Evolutionary conservation across 2,329 filamentous ascomycete species (phyloP).

Genomic region (Ophiostoma australiae): DNA sequence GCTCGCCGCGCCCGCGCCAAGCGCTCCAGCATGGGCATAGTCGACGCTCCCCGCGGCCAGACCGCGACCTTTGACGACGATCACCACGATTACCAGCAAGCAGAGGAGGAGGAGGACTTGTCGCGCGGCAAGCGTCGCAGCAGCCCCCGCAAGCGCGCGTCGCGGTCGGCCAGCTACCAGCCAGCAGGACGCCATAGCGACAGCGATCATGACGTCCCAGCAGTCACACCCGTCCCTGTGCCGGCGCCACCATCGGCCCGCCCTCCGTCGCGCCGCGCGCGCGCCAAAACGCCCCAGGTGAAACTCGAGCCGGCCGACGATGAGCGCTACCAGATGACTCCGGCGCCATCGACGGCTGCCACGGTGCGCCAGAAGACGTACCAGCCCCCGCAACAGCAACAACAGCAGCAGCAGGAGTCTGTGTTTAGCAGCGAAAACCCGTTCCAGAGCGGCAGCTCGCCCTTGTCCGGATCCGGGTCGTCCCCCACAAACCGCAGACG

Average conservation of each 20-base stretch:
- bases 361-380: slow-evolving; percentile 46
- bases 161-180: slow-evolving; percentile 52
- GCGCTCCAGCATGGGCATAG: slow-evolving; percentile 81
- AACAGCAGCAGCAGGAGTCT: slow-evolving; percentile 44
- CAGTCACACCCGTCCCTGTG: slow-evolving; percentile 35
- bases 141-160: slow-evolving; percentile 52
- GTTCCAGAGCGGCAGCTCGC: slow-evolving; percentile 81
- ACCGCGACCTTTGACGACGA: slow-evolving; percentile 41
- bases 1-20: slow-evolving; percentile 71
- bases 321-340: slow-evolving; percentile 32
- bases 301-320: slow-evolving; percentile 53
- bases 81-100: slow-evolving; percentile 45
- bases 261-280: slow-evolving; percentile 45
- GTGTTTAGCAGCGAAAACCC: slow-evolving; percentile 88
- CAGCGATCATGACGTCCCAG: slow-evolving; percentile 46
- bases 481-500: slow-evolving; percentile 22
- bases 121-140: slow-evolving; percentile 33
- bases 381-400: background rate
- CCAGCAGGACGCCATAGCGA: slow-evolving; percentile 43
- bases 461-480: slow-evolving; percentile 44
- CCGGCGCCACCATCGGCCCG: slow-evolving; percentile 9
- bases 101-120: slow-evolving; percentile 44
- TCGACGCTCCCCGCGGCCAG: slow-evolving; percentile 44
- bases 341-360: slow-evolving; percentile 35
- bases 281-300: slow-evolving; percentile 50